phyloP scores from a whole-genome alignment of 345 rosid species.

The Cardamine chenopodiifolia region DNA sequence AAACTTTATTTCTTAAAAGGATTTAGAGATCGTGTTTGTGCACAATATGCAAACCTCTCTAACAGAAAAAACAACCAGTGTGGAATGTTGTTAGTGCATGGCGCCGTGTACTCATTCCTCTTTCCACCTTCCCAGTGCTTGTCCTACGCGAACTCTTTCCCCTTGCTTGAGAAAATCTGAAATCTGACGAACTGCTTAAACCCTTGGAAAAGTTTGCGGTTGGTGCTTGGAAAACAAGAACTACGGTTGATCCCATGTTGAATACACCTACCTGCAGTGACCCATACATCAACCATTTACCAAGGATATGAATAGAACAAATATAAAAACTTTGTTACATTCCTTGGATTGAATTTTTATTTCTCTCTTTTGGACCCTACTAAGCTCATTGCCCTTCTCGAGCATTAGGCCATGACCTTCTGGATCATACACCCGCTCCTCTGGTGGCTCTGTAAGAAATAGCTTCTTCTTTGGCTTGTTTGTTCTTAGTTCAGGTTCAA shows the following conservation, averaged over 20 bases:
- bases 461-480: conserved; percentile 74
- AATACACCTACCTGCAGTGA: conserved; percentile 71
- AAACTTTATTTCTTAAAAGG: too few relatives aligned
- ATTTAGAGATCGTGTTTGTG: conserved; percentile 8
- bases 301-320: neutral
- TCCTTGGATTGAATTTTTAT: too few relatives aligned
- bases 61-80: neutral
- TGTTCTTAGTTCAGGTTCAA: conserved; percentile 83
- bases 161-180: conserved; percentile 63
- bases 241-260: conserved; percentile 95
- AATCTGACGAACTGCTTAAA: conserved; percentile 52
- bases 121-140: conserved; percentile 79
- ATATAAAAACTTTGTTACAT: neutral
- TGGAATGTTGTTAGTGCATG: conserved; percentile 10
- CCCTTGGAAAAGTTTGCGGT: conserved; percentile 45
- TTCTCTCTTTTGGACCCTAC: conserved; percentile 22
- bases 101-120: conserved; percentile 30
- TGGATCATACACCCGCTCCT: conserved; percentile 71
- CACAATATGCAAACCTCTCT: neutral
- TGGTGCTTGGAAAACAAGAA: conserved; percentile 90
- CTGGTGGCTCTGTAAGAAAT: conserved; percentile 61
- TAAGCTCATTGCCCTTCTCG: conserved; percentile 87
- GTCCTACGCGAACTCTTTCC: conserved; percentile 74
- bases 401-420: conserved; percentile 71
- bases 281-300: conserved; percentile 11